phyloP scores from a whole-genome alignment of 139 green algal species.

The Tetradesmus lagerheimii region DNA sequence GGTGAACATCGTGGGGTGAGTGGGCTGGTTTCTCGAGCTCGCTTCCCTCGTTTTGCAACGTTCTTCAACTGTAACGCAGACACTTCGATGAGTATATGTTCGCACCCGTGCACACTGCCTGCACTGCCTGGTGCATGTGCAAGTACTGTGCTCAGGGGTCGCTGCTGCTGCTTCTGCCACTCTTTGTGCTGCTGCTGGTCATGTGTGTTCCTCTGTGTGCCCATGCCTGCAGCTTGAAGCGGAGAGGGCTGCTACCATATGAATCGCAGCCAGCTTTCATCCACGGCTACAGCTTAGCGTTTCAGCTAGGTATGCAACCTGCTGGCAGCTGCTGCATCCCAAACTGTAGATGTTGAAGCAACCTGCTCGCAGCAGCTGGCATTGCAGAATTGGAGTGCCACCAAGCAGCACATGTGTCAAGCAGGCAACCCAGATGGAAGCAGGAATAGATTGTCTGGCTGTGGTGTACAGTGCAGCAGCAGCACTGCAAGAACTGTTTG shows the following conservation, averaged over 20 bases:
- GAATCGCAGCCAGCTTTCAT: neutral
- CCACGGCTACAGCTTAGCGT: neutral
- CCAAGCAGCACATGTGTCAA: no score
- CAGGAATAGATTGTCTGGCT: no score
- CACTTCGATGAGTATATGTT: no score
- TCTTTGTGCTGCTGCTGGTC: neutral
- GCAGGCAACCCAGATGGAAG: no score
- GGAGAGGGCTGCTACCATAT: neutral
- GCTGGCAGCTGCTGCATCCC: neutral
- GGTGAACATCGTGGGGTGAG: constrained; percentile 6
- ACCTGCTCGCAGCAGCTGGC: neutral
- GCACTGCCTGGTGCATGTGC: neutral
- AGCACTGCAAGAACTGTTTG: neutral
- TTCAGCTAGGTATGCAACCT: neutral
- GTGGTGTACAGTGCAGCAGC: neutral
- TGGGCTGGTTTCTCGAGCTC: no score
- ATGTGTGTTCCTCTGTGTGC: no score
- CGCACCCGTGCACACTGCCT: no score
- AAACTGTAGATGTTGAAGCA: no score
- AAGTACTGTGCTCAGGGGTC: neutral
- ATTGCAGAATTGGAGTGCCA: neutral
- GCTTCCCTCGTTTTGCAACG: no score
- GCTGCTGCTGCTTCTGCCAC: neutral
- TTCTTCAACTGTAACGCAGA: no score
- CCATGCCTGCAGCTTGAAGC: neutral